A percentile compares a stretch with the other conserved stretches of the same genome.
Evolutionary conservation across 257 asterid genomes (phyloP).

Genomic region (Rehmannia glutinosa): DNA sequence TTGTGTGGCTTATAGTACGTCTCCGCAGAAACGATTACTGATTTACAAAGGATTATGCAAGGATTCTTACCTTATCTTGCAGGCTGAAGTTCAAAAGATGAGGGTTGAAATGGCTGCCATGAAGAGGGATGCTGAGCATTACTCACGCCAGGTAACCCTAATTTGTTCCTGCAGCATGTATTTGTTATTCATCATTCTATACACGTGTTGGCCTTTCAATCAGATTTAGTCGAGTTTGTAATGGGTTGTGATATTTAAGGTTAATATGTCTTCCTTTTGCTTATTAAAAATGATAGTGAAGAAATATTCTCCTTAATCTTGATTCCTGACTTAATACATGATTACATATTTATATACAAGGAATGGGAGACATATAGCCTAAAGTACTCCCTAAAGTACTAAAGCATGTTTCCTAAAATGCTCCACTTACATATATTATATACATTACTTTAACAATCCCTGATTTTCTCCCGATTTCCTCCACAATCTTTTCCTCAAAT

Average conservation of each 20-base stretch:
- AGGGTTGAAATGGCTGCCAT: slow-evolving; percentile 98
- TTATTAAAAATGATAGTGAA: not conserved
- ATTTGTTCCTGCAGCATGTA: slow-evolving; percentile 14
- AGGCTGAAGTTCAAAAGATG: slow-evolving; percentile 98
- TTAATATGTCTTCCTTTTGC: not conserved
- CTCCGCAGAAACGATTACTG: slow-evolving; percentile 14
- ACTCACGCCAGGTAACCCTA: slow-evolving; percentile 80
- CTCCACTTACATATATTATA: too few relatives aligned
- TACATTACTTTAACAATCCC: too few relatives aligned
- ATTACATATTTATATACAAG: too few relatives aligned
- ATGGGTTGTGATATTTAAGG: not conserved
- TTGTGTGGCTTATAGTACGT: slow-evolving; percentile 12
- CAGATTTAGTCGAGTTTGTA: not conserved
- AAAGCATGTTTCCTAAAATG: too few relatives aligned
- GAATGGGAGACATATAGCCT: too few relatives aligned
- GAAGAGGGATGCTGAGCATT: slow-evolving; percentile 99
- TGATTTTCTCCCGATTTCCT: too few relatives aligned
- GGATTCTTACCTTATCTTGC: slow-evolving; percentile 18
- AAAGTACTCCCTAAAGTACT: too few relatives aligned
- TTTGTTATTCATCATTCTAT: not conserved
- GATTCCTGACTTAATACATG: too few relatives aligned
- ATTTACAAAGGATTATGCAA: slow-evolving; percentile 14
- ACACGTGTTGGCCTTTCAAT: not conserved
- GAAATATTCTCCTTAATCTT: too few relatives aligned
- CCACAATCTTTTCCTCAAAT: too few relatives aligned